phyloP scores from a whole-genome alignment of 2,329 filamentous ascomycete genomes.

The Ophiosphaerella narmari region DNA sequence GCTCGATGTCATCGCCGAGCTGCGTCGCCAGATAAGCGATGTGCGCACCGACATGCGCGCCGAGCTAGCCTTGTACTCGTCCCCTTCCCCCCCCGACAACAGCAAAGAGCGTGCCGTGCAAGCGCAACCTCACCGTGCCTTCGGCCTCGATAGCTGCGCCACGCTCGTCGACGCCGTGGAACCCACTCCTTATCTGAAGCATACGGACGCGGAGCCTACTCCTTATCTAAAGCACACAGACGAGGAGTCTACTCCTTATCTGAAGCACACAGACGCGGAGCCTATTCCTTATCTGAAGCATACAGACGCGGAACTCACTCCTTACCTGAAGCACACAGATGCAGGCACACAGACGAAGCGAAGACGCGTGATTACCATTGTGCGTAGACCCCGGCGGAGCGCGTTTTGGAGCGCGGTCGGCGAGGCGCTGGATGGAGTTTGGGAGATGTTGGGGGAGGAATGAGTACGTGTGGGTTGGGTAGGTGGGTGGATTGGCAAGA shows the following conservation, averaged over 20 bases:
- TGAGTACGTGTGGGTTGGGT: no score
- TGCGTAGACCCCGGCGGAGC: slow-evolving; percentile 13
- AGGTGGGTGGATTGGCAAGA: no score
- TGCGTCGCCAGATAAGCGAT: slow-evolving; percentile 28
- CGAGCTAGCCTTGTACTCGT: slow-evolving; percentile 2
- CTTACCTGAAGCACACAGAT: no score
- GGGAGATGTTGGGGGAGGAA: slow-evolving; percentile 11
- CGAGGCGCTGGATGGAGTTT: slow-evolving; percentile 26
- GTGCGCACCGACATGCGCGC: slow-evolving; percentile 20
- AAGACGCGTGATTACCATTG: slow-evolving; percentile 11
- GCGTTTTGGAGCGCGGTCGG: slow-evolving; percentile 29
- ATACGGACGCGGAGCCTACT: no score
- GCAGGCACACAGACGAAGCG: not conserved
- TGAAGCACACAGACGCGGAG: not conserved
- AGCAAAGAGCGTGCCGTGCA: no score
- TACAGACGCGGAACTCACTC: not conserved
- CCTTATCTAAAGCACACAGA: not conserved
- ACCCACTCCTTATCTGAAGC: not conserved
- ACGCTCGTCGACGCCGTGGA: slow-evolving; percentile 7
- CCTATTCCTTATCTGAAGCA: not conserved
- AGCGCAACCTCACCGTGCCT: not conserved
- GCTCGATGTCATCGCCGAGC: slow-evolving; percentile 35
- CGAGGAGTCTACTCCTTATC: not conserved
- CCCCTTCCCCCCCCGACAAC: no score
- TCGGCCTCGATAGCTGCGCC: slow-evolving; percentile 19